A percentile compares a stretch with the other conserved stretches of the same genome.
phyloP scores from a whole-genome alignment of 768 basidiomycete species.

The Crassisporium funariophilum region DNA sequence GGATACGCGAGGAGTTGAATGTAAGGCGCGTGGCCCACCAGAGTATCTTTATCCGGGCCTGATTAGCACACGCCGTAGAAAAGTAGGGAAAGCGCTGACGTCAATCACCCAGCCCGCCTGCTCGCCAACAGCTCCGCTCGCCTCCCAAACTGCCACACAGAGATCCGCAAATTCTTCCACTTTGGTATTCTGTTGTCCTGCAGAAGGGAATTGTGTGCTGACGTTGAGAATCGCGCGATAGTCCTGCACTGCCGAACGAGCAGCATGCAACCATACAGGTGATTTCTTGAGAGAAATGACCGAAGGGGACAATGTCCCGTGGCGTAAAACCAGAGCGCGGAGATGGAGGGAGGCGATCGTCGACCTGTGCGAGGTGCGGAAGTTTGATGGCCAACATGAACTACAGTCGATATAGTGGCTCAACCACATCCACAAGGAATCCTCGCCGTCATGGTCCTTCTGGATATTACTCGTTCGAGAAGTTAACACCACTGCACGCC shows the following conservation, averaged over 20 bases:
- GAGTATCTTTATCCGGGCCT: slow-evolving; percentile 55
- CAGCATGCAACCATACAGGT: slow-evolving; percentile 62
- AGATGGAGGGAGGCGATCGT: slow-evolving; percentile 71
- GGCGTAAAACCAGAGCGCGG: slow-evolving; percentile 63
- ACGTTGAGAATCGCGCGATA: slow-evolving; percentile 69
- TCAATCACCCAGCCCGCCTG: slow-evolving; percentile 83
- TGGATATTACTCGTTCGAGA: slow-evolving; percentile 32
- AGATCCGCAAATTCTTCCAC: slow-evolving; percentile 86
- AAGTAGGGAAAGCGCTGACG: slow-evolving; percentile 43
- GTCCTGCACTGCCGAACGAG: slow-evolving; percentile 67
- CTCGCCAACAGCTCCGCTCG: slow-evolving; percentile 78
- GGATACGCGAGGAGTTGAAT: slow-evolving; percentile 86
- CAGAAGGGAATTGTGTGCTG: slow-evolving; percentile 76
- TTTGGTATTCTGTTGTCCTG: slow-evolving; percentile 74
- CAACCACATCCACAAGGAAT: slow-evolving; percentile 64
- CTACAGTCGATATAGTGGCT: slow-evolving; percentile 62
- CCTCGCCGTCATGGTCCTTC: too few relatives aligned
- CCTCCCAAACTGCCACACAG: slow-evolving; percentile 82
- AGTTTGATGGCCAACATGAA: slow-evolving; percentile 75
- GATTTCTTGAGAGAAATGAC: slow-evolving; percentile 33
- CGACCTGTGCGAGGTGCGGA: slow-evolving; percentile 76
- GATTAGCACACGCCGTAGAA: background rate
- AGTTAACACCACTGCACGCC: slow-evolving; percentile 78
- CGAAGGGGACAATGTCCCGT: slow-evolving; percentile 18
- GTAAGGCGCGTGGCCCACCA: slow-evolving; percentile 96